Evolutionary conservation across 306 rosid genomes (phyloP).

Genomic region (Vachellia pachyceras): DNA sequence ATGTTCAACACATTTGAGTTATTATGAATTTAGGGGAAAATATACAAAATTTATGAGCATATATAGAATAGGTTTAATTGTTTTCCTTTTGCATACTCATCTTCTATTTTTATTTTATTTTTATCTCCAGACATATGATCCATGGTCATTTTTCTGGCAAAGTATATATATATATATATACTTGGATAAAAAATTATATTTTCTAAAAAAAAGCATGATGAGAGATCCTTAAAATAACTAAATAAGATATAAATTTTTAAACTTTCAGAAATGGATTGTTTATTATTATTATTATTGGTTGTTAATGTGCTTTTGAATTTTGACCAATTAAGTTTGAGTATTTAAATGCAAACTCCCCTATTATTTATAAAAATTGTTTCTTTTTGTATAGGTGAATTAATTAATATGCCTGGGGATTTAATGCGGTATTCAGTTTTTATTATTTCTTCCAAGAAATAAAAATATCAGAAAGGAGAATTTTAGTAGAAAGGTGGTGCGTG

Average conservation of each 20-base stretch:
- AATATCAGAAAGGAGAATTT: constrained; percentile 6
- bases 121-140: neutral
- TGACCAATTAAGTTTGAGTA: neutral
- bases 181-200: neutral
- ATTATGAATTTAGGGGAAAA: neutral
- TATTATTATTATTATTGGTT: no score
- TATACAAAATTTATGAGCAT: neutral
- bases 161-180: no score
- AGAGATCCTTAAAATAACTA: neutral
- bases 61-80: neutral
- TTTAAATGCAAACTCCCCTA: neutral
- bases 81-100: neutral
- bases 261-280: neutral
- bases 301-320: neutral
- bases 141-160: no score
- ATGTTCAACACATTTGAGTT: no score
- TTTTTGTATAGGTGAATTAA: neutral
- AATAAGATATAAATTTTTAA: neutral
- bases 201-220: neutral
- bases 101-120: neutral
- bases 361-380: neutral
- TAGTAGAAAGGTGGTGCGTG: neutral
- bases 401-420: neutral
- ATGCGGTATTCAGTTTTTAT: neutral
- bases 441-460: constrained; percentile 21